phyloP scores from a whole-genome alignment of 768 basidiomycete genomes.

The Tylopilus plumbeoviolaceoides region DNA sequence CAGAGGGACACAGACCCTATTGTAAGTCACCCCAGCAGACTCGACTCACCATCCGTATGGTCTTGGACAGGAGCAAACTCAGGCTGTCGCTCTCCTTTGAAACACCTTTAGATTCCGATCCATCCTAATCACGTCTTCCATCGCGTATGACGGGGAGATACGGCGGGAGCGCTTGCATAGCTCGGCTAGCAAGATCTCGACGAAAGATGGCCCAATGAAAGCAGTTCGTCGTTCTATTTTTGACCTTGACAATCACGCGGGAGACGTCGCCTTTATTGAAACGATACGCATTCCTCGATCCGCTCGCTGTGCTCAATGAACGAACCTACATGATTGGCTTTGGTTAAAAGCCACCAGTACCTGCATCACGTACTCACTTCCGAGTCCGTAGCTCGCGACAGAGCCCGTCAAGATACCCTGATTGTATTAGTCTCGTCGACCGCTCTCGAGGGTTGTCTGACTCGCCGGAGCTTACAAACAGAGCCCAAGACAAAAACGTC shows the following conservation, averaged over 20 bases:
- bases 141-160: neutral
- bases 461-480: no score
- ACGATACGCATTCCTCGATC: no score
- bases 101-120: conserved; percentile 4
- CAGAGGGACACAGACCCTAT: neutral
- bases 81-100: neutral
- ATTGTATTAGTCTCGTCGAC: no score
- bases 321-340: no score
- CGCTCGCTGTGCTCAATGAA: no score
- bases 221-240: neutral
- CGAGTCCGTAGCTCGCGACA: no score
- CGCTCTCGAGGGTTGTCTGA: no score
- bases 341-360: no score
- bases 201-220: neutral
- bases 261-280: neutral
- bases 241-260: neutral
- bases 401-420: no score
- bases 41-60: neutral
- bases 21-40: no score
- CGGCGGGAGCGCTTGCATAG: neutral
- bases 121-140: neutral
- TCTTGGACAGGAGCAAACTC: neutral
- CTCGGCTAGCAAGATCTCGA: neutral
- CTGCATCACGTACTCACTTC: no score
- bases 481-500: no score